Percentiles rank a stretch among this genome's conserved stretches.
These are phyloP conservation scores for Glutinoglossum americanum DNA, from an alignment of 495 filamentous ascomycete genomes.

Conservation along the genomic window DNA sequence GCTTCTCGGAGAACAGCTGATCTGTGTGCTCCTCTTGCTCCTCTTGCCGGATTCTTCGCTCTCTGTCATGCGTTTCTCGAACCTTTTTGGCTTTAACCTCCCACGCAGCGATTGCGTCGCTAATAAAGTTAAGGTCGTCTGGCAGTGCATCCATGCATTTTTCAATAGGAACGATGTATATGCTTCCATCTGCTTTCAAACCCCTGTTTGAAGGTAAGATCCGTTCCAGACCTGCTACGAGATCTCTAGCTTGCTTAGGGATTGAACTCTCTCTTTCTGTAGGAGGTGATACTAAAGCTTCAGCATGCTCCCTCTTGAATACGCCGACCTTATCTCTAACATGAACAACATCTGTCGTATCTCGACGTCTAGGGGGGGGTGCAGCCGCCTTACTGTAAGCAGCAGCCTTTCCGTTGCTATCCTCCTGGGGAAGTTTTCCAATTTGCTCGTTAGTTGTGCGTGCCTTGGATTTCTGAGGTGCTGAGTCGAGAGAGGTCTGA, in stretches of 20 bases:
- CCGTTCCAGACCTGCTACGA: background rate
- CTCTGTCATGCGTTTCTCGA: constrained; percentile 24
- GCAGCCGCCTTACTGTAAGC: background rate
- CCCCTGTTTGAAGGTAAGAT: constrained; percentile 1
- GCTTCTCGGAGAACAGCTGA: constrained; percentile 33
- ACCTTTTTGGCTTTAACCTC: constrained; percentile 22
- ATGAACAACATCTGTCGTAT: background rate
- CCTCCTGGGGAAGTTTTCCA: background rate
- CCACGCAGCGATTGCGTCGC: constrained; percentile 23
- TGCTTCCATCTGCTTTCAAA: background rate
- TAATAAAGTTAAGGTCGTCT: constrained; percentile 30
- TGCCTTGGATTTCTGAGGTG: background rate
- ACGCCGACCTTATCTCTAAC: background rate
- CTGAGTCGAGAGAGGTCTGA: background rate
- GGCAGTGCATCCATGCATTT: constrained; percentile 11
- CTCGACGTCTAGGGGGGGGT: background rate
- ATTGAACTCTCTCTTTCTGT: background rate
- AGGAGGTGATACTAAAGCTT: background rate
- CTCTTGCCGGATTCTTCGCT: constrained; percentile 29
- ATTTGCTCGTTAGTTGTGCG: background rate
- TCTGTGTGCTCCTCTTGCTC: constrained; percentile 32
- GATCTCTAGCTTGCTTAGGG: background rate
- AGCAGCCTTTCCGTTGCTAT: background rate
- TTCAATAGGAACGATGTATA: constrained; percentile 6
- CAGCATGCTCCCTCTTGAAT: background rate